A percentile compares a stretch with the other conserved stretches of the same genome.
These are phyloP conservation scores for Mucor racemosus DNA, from an alignment of 371 early-diverging fungal genomes.

Conservation along the genomic window DNA sequence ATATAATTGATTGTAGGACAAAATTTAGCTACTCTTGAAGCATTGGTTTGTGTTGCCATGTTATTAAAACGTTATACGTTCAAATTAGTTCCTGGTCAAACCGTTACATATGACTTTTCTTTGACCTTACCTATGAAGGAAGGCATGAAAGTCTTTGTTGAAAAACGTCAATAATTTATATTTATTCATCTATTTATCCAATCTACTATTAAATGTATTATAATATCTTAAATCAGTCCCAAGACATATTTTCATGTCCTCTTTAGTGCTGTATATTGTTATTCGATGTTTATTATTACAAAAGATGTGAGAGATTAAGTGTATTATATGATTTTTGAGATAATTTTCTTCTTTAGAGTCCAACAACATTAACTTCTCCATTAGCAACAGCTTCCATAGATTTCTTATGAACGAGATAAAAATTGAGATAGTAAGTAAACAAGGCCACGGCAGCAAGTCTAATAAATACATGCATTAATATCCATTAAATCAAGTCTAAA, in stretches of 20 bases:
- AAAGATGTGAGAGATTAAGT: neutral
- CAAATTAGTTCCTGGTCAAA: conserved; percentile 42
- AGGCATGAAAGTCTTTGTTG: conserved; percentile 46
- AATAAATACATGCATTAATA: neutral
- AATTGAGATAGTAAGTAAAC: conserved; percentile 48
- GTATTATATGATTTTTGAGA: neutral
- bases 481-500: too few species aligned
- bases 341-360: neutral
- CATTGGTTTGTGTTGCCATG: conserved; percentile 43
- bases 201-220: neutral
- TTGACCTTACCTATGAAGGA: conserved; percentile 59
- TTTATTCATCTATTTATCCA: neutral
- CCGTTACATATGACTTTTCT: conserved; percentile 40
- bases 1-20: conserved; percentile 41
- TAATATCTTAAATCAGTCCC: too few species aligned
- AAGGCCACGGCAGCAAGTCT: conserved; percentile 46
- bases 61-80: conserved; percentile 49
- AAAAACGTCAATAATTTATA: conserved; percentile 16
- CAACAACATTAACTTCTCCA: conserved; percentile 16
- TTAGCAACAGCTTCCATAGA: conserved; percentile 26
- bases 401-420: conserved; percentile 38
- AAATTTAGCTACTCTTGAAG: conserved; percentile 56
- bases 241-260: too few species aligned
- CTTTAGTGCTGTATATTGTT: neutral
- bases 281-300: neutral